Percentiles rank a stretch among this genome's conserved stretches.
Evolutionary conservation across 495 filamentous ascomycete species (phyloP).

Genomic region (Penicillium bovifimosum): DNA sequence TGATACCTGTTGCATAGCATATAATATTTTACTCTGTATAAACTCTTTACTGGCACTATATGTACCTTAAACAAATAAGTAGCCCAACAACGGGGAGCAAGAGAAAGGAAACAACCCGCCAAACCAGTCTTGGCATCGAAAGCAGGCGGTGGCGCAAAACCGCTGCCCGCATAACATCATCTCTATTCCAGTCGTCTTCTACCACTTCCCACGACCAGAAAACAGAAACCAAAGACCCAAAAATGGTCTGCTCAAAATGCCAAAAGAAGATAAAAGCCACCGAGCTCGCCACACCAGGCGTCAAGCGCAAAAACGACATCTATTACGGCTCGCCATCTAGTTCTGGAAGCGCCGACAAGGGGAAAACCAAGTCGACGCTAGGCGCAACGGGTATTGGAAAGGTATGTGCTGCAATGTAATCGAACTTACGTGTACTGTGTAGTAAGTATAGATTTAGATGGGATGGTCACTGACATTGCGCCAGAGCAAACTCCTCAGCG

Average conservation of each 20-base stretch:
- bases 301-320: slow-evolving; percentile 67
- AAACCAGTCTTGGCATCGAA: slow-evolving; percentile 15
- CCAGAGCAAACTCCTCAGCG: slow-evolving; percentile 63
- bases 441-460: neutral
- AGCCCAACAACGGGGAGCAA: too few relatives aligned
- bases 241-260: slow-evolving; percentile 69
- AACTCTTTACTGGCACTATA: too few relatives aligned
- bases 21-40: too few relatives aligned
- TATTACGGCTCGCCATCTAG: slow-evolving; percentile 63
- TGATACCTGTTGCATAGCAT: neutral
- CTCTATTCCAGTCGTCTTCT: neutral
- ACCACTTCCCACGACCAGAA: too few relatives aligned
- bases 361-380: slow-evolving; percentile 43
- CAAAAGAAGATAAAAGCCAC: slow-evolving; percentile 57
- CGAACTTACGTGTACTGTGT: too few relatives aligned
- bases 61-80: too few relatives aligned
- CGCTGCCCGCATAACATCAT: slow-evolving; percentile 11
- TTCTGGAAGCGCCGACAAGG: slow-evolving; percentile 46
- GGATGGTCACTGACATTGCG: neutral
- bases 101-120: neutral
- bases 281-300: slow-evolving; percentile 59
- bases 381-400: slow-evolving; percentile 37
- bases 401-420: slow-evolving; percentile 13
- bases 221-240: neutral
- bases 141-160: slow-evolving; percentile 19